Percentiles rank a stretch among this genome's conserved stretches.
Evolutionary conservation across 192 early-diverging fungal species (phyloP).

Genomic region (Coemansia sp.): DNA sequence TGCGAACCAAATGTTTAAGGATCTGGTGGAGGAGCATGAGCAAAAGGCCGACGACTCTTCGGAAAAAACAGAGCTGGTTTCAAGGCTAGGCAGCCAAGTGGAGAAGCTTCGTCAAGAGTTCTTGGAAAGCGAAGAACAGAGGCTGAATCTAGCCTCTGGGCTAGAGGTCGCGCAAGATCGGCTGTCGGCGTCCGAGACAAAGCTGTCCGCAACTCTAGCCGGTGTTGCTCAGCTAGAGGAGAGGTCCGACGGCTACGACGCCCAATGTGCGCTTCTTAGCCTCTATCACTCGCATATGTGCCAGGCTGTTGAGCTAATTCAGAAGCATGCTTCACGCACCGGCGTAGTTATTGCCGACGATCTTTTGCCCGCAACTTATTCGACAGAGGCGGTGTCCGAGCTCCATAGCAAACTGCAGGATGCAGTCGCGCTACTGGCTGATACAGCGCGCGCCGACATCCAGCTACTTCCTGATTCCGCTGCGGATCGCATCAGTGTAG

Average conservation of each 20-base stretch:
- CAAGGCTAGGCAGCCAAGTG: constrained; percentile 14
- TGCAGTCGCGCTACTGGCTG: background rate
- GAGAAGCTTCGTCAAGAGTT: constrained; percentile 30
- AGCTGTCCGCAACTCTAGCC: constrained; percentile 18
- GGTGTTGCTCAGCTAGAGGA: constrained; percentile 45
- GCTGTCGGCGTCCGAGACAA: constrained; percentile 25
- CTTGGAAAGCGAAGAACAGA: constrained; percentile 20
- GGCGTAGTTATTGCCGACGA: background rate
- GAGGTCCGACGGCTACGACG: constrained; percentile 32
- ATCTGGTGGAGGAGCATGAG: constrained; percentile 20
- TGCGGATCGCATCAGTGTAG: background rate
- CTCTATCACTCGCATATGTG: constrained; percentile 11
- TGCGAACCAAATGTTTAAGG: constrained; percentile 17
- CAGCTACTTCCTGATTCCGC: constrained; percentile 14
- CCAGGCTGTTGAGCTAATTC: constrained; percentile 1
- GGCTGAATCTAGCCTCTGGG: background rate
- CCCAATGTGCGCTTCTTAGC: constrained; percentile 9
- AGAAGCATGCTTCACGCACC: constrained; percentile 14
- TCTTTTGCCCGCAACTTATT: background rate
- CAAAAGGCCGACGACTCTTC: constrained; percentile 6
- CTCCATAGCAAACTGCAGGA: background rate
- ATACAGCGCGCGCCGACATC: background rate
- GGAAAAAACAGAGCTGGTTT: constrained; percentile 14
- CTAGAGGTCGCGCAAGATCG: constrained; percentile 5
- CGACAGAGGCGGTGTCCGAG: background rate